phyloP scores from a whole-genome alignment of 495 filamentous ascomycete species.

The Xylaria castorea region DNA sequence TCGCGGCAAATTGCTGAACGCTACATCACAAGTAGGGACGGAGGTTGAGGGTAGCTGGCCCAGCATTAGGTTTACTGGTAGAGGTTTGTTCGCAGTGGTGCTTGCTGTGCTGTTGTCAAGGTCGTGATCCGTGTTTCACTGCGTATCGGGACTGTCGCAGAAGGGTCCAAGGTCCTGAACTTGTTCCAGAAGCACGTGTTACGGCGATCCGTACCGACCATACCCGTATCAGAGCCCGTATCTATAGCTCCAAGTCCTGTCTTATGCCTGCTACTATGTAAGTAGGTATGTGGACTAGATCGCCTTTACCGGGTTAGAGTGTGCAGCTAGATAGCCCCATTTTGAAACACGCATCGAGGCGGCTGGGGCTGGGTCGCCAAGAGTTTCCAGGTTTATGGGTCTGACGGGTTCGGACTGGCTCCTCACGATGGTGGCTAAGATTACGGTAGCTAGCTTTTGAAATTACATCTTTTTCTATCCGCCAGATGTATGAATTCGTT shows the following conservation, averaged over 20 bases:
- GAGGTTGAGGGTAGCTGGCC: not conserved
- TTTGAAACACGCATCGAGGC: constrained; percentile 1
- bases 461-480: not conserved
- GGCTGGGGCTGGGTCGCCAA: not conserved
- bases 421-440: not conserved
- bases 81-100: constrained; percentile 1
- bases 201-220: not conserved
- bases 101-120: constrained; percentile 8
- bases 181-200: constrained; percentile 28
- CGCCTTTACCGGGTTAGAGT: not conserved
- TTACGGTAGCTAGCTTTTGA: not conserved
- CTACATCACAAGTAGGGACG: not conserved
- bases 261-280: too few relatives aligned
- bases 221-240: not conserved
- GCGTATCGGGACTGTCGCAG: constrained; percentile 25
- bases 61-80: not conserved
- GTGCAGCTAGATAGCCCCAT: not conserved
- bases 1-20: not conserved
- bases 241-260: not conserved
- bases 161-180: constrained; percentile 8
- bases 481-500: not conserved
- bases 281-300: too few relatives aligned
- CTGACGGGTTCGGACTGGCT: not conserved
- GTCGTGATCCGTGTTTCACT: constrained; percentile 25
- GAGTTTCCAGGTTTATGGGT: not conserved